Base-by-base conservation (phyloP, 192 early-diverging fungal genomes). In the Cetraspora pellucida region DNA sequence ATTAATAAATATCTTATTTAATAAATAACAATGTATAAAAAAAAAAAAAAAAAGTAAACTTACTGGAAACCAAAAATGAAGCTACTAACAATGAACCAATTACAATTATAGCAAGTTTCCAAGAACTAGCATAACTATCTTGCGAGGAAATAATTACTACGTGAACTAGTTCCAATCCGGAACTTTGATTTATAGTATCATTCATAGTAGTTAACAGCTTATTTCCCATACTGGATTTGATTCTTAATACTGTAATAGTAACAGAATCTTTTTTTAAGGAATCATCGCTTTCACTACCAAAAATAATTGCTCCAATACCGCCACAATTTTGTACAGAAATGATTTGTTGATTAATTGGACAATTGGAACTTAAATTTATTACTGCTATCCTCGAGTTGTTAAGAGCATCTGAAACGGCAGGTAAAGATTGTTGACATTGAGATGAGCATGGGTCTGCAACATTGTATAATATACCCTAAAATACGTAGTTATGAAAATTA, bases 81-180 rank as follows among this genome's bases (percentile, higher is more conserved):
- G 45, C 46, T 13, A 46, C 60, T 47, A 75, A 46, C 47, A 75
- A 46, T 21, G 25, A 60, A 47, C 73, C 73, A 27, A 75, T 63
- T 14, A 75, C 73, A 23, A 75, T 63, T 25, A 75, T 75, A 7
- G 73, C 73, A 45, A 75, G 46, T 63, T 75, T 25, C 73, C 73
- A 75, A 63, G 25, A 43, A 46, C 73, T 28, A 25, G 9, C 7
- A 47, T 63, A 75, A 19, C 43, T 31, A 25, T 30, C 44, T 30
- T 60, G 27, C 13, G 73, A 75, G 10, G 73, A 23, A 3, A 23
- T 14, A 21, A 75, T 63, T 27, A 50, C 27, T 28, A 75, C 21
- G 13, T 37, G 37, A 44, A 75, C 28, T 27, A 72, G 25, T 23
- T 55, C 37, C 23, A 5, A 54, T 37, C 28, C 67, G 28, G 67